Evolutionary conservation across 2,329 filamentous ascomycete genomes (phyloP), one percentile per base, ranked within the genome.

Genomic region (Geosmithia flava): DNA sequence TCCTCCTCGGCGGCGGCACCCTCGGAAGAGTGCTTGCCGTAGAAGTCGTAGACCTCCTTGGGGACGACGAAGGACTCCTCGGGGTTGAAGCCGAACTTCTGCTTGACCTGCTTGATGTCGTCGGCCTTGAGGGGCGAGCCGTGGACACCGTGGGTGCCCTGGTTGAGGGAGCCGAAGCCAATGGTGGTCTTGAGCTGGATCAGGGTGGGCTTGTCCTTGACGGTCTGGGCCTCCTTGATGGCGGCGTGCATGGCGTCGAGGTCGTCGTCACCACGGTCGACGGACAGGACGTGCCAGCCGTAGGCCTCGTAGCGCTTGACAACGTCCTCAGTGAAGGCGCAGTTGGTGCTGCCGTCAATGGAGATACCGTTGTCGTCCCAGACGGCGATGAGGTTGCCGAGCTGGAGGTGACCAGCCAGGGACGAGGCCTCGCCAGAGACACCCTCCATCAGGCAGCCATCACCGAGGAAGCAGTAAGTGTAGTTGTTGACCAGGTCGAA

Each of bases 351-450:
- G 69, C 93, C 93, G 64, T 98, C 93, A 64, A 82, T 83, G 60
- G 78, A 95, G 65, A 98, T 97, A 69, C 95, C 86, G 81, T 98
- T 98, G 78, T 98, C 93, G 65, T 98, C 93, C 70, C 91, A 98
- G 71, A 98, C 79, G 69, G 80, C 82, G 70, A 97, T 97, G 63
- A 98, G 77, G 79, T 97, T 98, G 66, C 91, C 93, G 55, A 98
- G 82, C 79, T 97, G 86, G 69, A 97, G 79, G 75, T 98, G 93
- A 64, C 93, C 93, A 58, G 93, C 93, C 58, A 89, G 78, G 52
- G 89, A 95, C 58, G 78, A 87, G 61, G 93, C 91, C 76, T 98
- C 93, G 64, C 81, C 80, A 57, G 93, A 88, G 74, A 98, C 79
- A 78, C 93, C 93, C 78, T 98, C 93, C 90, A 95, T 94, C 71